A percentile compares a stretch with the other conserved stretches of the same genome.
These are phyloP conservation scores for Alternaria dauci DNA, from an alignment of 2,329 filamentous ascomycete species.

Conservation along the genomic window DNA sequence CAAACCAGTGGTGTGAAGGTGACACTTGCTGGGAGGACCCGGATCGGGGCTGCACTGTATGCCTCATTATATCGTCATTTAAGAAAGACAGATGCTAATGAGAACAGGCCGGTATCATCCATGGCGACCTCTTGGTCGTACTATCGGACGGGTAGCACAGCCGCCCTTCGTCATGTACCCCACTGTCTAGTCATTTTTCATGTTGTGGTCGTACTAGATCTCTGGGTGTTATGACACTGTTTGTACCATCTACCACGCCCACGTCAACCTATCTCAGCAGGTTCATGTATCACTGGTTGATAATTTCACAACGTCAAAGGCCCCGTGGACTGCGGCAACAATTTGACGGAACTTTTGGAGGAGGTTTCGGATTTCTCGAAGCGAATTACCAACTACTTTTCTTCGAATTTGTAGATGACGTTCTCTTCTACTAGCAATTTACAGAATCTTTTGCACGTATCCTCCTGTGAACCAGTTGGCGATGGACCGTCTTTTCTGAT, in stretches of 20 bases:
- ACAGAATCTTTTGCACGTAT: neutral
- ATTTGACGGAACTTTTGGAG: constrained; percentile 35
- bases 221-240: constrained; percentile 10
- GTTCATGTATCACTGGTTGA: constrained; percentile 26
- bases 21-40: constrained; percentile 54
- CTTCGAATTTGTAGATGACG: constrained; percentile 23
- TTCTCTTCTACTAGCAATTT: constrained; percentile 8
- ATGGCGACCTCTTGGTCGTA: constrained; percentile 39
- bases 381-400: neutral
- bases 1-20: constrained; percentile 68
- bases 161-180: neutral
- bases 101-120: constrained; percentile 32
- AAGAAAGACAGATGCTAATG: neutral
- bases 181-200: neutral
- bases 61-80: constrained; percentile 38
- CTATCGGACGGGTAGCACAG: constrained; percentile 35
- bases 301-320: constrained; percentile 31
- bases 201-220: constrained; percentile 10
- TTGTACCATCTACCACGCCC: constrained; percentile 1
- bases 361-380: constrained; percentile 25
- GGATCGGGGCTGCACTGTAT: constrained; percentile 80
- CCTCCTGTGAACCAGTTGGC: neutral
- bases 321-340: neutral
- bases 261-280: constrained; percentile 3
- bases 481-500: constrained; percentile 2